Conservation (phyloP, 768 basidiomycete species). For the Exidia glandulosa region DNA sequence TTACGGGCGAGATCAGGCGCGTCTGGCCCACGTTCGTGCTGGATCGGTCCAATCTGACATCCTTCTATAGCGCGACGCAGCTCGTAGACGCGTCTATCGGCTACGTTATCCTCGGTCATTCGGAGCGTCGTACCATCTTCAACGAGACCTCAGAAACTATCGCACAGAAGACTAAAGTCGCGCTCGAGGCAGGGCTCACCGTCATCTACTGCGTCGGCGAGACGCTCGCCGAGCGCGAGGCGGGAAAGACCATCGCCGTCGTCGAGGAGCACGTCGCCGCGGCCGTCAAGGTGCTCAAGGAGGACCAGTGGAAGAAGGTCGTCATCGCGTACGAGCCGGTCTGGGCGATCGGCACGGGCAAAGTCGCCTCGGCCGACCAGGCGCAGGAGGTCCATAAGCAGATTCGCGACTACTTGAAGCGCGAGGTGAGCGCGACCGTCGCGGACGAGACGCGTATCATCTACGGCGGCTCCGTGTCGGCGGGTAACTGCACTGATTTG, state of each 20-base stretch:
- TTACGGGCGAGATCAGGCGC: slow-evolving; percentile 93
- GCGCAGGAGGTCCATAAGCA: slow-evolving; percentile 87
- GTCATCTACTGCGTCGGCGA: slow-evolving; percentile 97
- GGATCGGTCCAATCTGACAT: not conserved
- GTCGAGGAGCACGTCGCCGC: slow-evolving; percentile 75
- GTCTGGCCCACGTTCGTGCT: slow-evolving; percentile 8
- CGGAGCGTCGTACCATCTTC: slow-evolving; percentile 90
- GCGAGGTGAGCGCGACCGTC: slow-evolving; percentile 52
- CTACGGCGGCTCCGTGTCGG: slow-evolving; percentile 92
- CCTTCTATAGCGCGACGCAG: slow-evolving; percentile 47
- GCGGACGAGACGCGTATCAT: slow-evolving; percentile 75
- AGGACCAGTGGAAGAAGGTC: slow-evolving; percentile 78
- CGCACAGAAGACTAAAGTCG: slow-evolving; percentile 77
- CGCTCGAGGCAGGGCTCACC: slow-evolving; percentile 60
- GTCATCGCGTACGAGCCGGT: slow-evolving; percentile 97
- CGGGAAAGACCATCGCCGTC: slow-evolving; percentile 61
- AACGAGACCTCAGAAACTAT: slow-evolving; percentile 75
- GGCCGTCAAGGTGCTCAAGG: slow-evolving; percentile 49
- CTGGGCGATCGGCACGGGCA: slow-evolving; percentile 98
- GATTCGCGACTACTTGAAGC: slow-evolving; percentile 64
- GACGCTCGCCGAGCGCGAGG: slow-evolving; percentile 80
- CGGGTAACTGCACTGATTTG: slow-evolving; percentile 79
- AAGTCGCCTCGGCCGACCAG: slow-evolving; percentile 80
- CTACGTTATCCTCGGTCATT: slow-evolving; percentile 93
- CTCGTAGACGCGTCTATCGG: slow-evolving; percentile 78